Base-by-base conservation (phyloP, 192 early-diverging fungal genomes). In the Rhizoclosmatium globosum region DNA sequence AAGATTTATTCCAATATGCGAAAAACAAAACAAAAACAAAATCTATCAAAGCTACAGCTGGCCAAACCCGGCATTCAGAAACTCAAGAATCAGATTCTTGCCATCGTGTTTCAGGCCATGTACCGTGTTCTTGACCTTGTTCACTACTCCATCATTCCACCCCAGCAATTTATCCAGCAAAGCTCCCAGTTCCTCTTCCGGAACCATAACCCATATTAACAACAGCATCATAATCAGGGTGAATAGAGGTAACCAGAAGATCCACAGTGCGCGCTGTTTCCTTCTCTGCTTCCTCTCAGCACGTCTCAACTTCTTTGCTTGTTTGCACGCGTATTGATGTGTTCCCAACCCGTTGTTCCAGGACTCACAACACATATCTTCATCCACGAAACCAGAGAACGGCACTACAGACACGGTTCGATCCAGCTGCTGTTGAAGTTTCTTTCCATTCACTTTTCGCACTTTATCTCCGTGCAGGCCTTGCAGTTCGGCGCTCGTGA, bases 71-170 rank as follows among this genome's bases (percentile, higher is more conserved):
- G 42, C 48, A 60, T 71, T 79, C 69, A 73, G 43, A 50, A 79
- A 79, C 45, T 73, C 69, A 23, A 72, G 39, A 31, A 79, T n/a
- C 71, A 71, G n/a, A 64, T 50, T 71, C 77, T 68, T 71, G 31
- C 77, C 43, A 38, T 79, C 71, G 23, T 50, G 41, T 68, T 45
- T 43, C 44, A 79, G 19, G 4, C 42, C 77, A 23, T 71, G 9
- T 7, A 31, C 13, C 2, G 77, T 47, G 50, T 71, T 68, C 45
- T 58, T 79, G 19, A 81, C 60, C 38, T 77, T 64, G 13, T 64
- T 74, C 31, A 81, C 70, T 17, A 78, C 58, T 58, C 80, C 79
- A 21, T 58, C 70, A 64, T 84, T 76, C 43, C 69, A 58, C n/a
- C 53, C 60, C 11, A 74, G 56, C 58, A 81, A 68, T 60, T 50